A percentile compares a stretch with the other conserved stretches of the same genome.
Evolutionary conservation across 345 rosid genomes (phyloP).

Genomic region (Limnanthes douglasii): DNA sequence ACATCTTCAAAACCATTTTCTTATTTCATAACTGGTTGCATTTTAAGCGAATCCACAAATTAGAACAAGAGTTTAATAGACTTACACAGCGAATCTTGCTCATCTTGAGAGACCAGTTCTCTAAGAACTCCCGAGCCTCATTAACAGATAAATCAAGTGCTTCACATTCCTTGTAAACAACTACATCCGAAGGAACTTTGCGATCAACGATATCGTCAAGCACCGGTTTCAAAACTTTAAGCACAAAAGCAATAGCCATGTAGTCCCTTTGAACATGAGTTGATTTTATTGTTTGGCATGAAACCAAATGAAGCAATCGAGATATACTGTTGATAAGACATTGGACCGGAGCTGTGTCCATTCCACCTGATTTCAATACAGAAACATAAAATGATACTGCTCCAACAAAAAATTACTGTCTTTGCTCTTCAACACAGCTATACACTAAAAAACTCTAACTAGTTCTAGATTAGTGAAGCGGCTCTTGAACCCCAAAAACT

Average conservation of each 20-base stretch:
- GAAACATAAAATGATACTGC: too few species aligned
- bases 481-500: too few species aligned
- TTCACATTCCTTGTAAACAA: conserved; percentile 49
- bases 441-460: too few species aligned
- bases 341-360: conserved; percentile 46
- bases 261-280: conserved; percentile 42
- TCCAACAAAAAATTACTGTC: too few species aligned
- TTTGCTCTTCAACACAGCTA: too few species aligned
- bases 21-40: too few species aligned
- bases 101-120: conserved; percentile 55
- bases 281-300: conserved; percentile 51
- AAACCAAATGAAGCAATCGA: conserved; percentile 72
- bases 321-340: conserved; percentile 74
- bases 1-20: too few species aligned
- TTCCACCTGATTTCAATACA: too few species aligned
- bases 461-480: too few species aligned
- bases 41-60: neutral
- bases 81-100: conserved; percentile 78
- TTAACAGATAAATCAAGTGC: conserved; percentile 57
- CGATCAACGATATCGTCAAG: conserved; percentile 67
- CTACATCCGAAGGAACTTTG: conserved; percentile 31
- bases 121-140: conserved; percentile 65
- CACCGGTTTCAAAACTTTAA: conserved; percentile 61
- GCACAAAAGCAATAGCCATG: conserved; percentile 29
- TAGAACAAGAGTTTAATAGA: conserved; percentile 6